Conservation (phyloP, 148 eudicot genomes). For the Silene latifolia region DNA sequence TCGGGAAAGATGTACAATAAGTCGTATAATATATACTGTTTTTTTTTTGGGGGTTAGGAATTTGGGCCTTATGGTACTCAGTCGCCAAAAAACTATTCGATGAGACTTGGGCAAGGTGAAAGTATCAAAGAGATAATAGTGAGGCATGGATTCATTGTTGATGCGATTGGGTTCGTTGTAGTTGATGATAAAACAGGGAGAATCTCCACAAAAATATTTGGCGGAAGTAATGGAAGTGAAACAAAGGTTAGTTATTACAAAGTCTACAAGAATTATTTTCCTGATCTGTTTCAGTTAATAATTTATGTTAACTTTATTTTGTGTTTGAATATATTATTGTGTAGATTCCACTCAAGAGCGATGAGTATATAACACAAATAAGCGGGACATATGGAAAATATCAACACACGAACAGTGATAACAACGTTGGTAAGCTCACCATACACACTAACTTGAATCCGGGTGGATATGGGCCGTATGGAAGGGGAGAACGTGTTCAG, state of each 20-base stretch:
- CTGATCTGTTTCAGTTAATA: too few relatives aligned
- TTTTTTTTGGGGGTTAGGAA: not conserved
- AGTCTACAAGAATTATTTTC: too few relatives aligned
- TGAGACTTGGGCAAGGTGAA: not conserved
- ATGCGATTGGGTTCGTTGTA: not conserved
- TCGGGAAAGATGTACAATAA: too few relatives aligned
- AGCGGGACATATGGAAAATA: not conserved
- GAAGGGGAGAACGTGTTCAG: not conserved
- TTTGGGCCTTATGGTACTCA: not conserved
- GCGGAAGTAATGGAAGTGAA: not conserved
- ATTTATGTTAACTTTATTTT: too few relatives aligned
- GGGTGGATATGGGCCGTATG: conserved; percentile 2
- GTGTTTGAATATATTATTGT: too few relatives aligned
- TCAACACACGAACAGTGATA: not conserved
- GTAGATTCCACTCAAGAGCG: too few relatives aligned
- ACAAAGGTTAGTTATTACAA: too few relatives aligned
- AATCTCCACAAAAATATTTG: not conserved
- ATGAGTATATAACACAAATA: too few relatives aligned
- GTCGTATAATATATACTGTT: too few relatives aligned
- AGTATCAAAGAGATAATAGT: not conserved
- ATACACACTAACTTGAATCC: conserved; percentile 1
- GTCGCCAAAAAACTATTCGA: not conserved
- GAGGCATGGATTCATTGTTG: not conserved
- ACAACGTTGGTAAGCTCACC: not conserved
- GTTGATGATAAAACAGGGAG: not conserved